Percentiles rank a stretch among this genome's conserved stretches.
Evolutionary conservation across 2,329 filamentous ascomycete species (phyloP).

Genomic region (Colletotrichum cereale): DNA sequence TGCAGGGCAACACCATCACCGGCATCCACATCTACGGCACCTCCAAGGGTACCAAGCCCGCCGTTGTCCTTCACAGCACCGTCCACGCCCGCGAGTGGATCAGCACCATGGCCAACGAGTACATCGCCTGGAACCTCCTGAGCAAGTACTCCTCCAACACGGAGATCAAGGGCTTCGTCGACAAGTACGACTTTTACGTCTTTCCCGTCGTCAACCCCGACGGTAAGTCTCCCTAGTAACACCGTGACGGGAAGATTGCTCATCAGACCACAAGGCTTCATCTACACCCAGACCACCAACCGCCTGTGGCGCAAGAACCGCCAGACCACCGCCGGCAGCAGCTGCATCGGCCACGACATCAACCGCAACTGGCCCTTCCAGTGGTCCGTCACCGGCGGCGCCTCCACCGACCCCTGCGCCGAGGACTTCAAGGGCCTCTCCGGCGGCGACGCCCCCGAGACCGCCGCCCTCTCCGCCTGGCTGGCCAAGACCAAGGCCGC

Average conservation of each 20-base stretch:
- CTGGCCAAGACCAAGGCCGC: slow-evolving; percentile 43
- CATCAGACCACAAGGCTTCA: slow-evolving; percentile 63
- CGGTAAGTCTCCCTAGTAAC: slow-evolving; percentile 50
- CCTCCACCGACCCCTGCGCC: slow-evolving; percentile 58
- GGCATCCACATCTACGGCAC: slow-evolving; percentile 64
- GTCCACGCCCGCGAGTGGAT: slow-evolving; percentile 68
- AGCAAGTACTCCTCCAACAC: slow-evolving; percentile 50
- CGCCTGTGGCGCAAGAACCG: slow-evolving; percentile 68
- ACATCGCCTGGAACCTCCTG: slow-evolving; percentile 58
- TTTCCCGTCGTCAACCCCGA: slow-evolving; percentile 67
- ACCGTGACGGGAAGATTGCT: not conserved
- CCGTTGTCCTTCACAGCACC: slow-evolving; percentile 61
- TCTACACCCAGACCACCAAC: slow-evolving; percentile 63
- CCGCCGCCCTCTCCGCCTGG: slow-evolving; percentile 53
- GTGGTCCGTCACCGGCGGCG: slow-evolving; percentile 58
- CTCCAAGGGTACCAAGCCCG: slow-evolving; percentile 54
- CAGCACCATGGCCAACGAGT: slow-evolving; percentile 57
- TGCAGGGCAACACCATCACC: slow-evolving; percentile 63
- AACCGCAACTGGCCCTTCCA: slow-evolving; percentile 66
- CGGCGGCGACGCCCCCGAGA: slow-evolving; percentile 60
- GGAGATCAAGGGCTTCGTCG: slow-evolving; percentile 57
- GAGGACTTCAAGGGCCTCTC: slow-evolving; percentile 55
- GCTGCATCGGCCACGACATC: slow-evolving; percentile 60
- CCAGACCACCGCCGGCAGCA: slow-evolving; percentile 49
- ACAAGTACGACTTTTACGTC: slow-evolving; percentile 72